Evolutionary conservation across 371 early-diverging fungal genomes (phyloP), one percentile per base, ranked within the genome.

Genomic region (Batrachochytrium dendrobatidis): DNA sequence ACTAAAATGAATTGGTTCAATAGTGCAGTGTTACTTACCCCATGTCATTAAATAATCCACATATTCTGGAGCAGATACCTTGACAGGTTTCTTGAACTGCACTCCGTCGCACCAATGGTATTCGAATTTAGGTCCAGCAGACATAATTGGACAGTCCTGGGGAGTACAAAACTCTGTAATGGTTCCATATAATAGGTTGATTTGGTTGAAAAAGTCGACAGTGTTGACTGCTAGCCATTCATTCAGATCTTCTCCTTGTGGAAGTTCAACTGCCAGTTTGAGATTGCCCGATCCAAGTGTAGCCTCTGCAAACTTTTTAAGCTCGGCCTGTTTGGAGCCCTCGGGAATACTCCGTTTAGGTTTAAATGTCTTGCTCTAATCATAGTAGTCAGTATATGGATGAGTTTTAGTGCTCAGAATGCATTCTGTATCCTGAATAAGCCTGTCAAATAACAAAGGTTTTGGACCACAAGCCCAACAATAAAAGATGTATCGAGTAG

Each of bases 151-250:
- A 64, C 94, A 93, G 17, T 75, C 73, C 49, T 82, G 78, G 22
- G 86, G 83, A 0, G 92, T 93, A 68, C 81, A 81, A 66, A 77
- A 76, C 68, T 92, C 89, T 34, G 86, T 82, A 54, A 92, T 81
- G 3, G 91, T 84, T 49, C 88, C 89, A 67, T 88, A 93, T 10
- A 93, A 72, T 83, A 92, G 81, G 74, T 91, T 93, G 61, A 88
- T 80, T 65, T 93, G 92, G 76, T 91, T 90, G 77, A 85, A 92
- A 67, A 93, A 93, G 71, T 93, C 94, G n/a, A 90, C 87, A 0
- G 83, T 82, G 70, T 91, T 88, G 56, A 88, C 87, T 10, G 94
- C 92, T 5, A 92, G 74, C 94, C 94, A 93, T 60, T 93, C 94
- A 64, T 85, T 79, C 32, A 78, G 49, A 58, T 88, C 86, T 70